Evolutionary conservation across 2,329 filamentous ascomycete genomes (phyloP).

Genomic region (Fusarium tuaranense): DNA sequence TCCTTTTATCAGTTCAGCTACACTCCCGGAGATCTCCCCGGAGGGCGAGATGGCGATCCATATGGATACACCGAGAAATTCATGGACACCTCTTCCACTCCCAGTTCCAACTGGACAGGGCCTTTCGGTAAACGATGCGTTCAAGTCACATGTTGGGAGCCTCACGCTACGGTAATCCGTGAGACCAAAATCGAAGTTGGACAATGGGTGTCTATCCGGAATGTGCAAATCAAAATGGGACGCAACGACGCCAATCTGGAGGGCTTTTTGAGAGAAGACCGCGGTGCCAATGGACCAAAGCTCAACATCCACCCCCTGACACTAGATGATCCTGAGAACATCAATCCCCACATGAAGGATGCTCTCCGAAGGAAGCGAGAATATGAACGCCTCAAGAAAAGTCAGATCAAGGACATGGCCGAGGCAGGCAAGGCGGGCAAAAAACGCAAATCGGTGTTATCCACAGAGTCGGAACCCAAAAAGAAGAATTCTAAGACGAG

Average conservation of each 20-base stretch:
- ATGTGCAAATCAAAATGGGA: conserved; percentile 76
- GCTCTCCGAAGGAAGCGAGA: conserved; percentile 72
- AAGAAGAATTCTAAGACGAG: conserved; percentile 44
- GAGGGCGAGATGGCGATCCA: conserved; percentile 62
- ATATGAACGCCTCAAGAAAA: conserved; percentile 67
- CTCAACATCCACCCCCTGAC: conserved; percentile 68
- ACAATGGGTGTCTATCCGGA: conserved; percentile 74
- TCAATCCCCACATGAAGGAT: conserved; percentile 64
- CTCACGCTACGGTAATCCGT: conserved; percentile 71
- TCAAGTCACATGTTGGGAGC: conserved; percentile 77
- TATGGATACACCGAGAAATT: conserved; percentile 63
- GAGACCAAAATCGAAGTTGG: conserved; percentile 64
- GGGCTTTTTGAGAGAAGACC: conserved; percentile 76
- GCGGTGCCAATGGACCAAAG: conserved; percentile 53
- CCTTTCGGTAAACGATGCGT: conserved; percentile 80
- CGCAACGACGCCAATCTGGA: conserved; percentile 70
- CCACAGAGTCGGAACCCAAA: conserved; percentile 42
- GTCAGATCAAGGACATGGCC: conserved; percentile 51
- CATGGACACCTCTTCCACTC: conserved; percentile 27
- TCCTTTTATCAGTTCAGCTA: conserved; percentile 66
- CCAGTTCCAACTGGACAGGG: conserved; percentile 70
- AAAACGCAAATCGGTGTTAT: conserved; percentile 52
- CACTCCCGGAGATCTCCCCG: conserved; percentile 46
- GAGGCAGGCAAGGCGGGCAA: conserved; percentile 52
- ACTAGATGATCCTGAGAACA: conserved; percentile 53